phyloP scores from a whole-genome alignment of 345 rosid genomes.

The Atalantia buxifolia region DNA sequence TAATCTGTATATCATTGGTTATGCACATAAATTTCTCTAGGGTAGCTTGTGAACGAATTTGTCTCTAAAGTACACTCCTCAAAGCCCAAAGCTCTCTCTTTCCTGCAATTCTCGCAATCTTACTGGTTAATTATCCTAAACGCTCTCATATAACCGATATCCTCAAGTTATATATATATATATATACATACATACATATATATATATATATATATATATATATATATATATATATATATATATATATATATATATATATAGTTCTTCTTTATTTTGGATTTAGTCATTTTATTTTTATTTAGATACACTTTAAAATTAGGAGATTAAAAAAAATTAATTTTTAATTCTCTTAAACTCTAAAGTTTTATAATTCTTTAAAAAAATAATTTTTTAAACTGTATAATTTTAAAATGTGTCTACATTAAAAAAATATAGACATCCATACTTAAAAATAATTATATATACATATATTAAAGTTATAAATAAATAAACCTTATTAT shows the following conservation, averaged over 20 bases:
- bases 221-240: no score
- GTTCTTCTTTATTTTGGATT: rapidly evolving
- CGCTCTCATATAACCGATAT: neutral
- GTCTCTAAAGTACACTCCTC: no score
- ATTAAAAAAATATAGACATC: no score
- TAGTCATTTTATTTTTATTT: rapidly evolving
- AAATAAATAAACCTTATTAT: neutral
- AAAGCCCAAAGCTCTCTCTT: no score
- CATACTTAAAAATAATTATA: no score
- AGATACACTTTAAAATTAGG: rapidly evolving
- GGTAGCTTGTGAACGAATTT: neutral
- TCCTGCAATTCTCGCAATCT: neutral
- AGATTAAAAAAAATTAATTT: rapidly evolving
- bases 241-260: no score
- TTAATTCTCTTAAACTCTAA: rapidly evolving
- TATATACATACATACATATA: no score
- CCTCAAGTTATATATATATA: no score
- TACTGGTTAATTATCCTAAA: neutral
- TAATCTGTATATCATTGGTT: neutral
- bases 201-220: no score
- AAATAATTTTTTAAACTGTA: rapidly evolving
- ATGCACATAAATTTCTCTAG: constrained; percentile 1
- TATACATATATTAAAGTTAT: no score
- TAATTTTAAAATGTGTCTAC: no score
- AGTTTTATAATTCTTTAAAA: no score